A percentile compares a stretch with the other conserved stretches of the same genome.
Evolutionary conservation across 805 yeast genomes (phyloP).

Genomic region (Saccharomyces eubayanus): DNA sequence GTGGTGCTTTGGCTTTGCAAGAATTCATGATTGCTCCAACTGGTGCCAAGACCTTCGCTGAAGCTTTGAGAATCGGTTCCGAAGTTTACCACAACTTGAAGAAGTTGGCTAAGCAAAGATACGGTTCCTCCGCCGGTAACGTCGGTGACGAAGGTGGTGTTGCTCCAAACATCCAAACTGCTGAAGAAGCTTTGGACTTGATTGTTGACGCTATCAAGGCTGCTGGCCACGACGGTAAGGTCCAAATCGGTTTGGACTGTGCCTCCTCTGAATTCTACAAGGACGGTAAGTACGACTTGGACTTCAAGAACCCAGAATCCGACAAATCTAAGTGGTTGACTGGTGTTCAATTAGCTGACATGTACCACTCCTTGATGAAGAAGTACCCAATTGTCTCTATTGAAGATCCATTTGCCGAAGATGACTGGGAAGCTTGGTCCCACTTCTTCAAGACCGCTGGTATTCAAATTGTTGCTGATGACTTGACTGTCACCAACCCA

Average conservation of each 20-base stretch:
- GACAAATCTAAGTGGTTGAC: constrained; percentile 75
- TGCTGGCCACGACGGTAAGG: constrained; percentile 82
- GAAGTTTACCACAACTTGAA: constrained; percentile 91
- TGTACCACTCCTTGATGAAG: constrained; percentile 60
- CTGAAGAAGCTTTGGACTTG: constrained; percentile 87
- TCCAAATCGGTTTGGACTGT: constrained; percentile 79
- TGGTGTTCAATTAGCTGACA: constrained; percentile 66
- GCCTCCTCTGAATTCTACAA: constrained; percentile 90
- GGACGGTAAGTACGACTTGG: constrained; percentile 85
- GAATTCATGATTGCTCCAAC: constrained; percentile 94
- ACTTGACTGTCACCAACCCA: constrained; percentile 91
- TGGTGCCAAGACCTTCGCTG: constrained; percentile 73
- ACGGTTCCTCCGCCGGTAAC: constrained; percentile 91
- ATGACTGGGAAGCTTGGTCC: constrained; percentile 92
- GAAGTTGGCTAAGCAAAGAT: constrained; percentile 70
- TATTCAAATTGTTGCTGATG: constrained; percentile 85
- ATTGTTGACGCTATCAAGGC: constrained; percentile 67
- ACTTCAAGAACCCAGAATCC: constrained; percentile 84
- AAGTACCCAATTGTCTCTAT: constrained; percentile 89
- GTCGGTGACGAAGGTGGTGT: constrained; percentile 99
- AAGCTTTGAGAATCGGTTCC: constrained; percentile 83
- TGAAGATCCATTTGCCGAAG: constrained; percentile 95
- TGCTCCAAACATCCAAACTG: constrained; percentile 83
- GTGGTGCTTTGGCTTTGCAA: constrained; percentile 92
- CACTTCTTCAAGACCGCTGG: constrained; percentile 57